Evolutionary conservation across 345 rosid species (phyloP).

Genomic region (Gossypium thurberi): DNA sequence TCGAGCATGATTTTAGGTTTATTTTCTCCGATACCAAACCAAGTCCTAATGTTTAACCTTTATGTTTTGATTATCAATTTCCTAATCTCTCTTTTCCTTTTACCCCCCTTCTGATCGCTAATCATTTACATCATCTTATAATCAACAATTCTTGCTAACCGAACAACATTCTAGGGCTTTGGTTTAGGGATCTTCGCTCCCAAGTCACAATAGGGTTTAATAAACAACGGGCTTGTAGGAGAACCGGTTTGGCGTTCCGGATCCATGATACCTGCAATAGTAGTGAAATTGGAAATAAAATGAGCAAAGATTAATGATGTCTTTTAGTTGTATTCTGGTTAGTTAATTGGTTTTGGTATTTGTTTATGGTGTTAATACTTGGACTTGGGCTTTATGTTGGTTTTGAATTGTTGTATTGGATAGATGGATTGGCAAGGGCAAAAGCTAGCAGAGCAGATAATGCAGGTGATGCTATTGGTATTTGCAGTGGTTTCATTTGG

Average conservation of each 20-base stretch:
- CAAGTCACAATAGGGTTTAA: not conserved
- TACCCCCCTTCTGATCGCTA: not conserved
- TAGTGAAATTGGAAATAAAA: not conserved
- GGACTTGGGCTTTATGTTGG: not conserved
- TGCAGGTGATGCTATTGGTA: conserved; percentile 74
- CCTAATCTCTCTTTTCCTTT: not conserved
- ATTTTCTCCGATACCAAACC: not conserved
- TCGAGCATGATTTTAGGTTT: not conserved
- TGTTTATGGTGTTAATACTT: not conserved
- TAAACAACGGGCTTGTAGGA: not conserved
- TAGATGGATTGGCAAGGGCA: conserved; percentile 98
- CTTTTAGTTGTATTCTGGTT: not conserved
- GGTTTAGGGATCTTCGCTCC: not conserved
- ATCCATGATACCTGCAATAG: not conserved
- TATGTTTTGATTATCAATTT: not conserved
- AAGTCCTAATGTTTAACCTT: not conserved
- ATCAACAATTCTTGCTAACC: not conserved
- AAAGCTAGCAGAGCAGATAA: conserved; percentile 80
- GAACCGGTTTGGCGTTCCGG: not conserved
- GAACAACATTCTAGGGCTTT: not conserved
- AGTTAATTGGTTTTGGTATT: not conserved
- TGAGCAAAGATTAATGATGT: not conserved
- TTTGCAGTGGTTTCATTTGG: conserved; percentile 49
- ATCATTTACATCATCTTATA: not conserved
- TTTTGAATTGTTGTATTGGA: not conserved